phyloP scores from a whole-genome alignment of 495 filamentous ascomycete species.

The Pyronema domesticum region DNA sequence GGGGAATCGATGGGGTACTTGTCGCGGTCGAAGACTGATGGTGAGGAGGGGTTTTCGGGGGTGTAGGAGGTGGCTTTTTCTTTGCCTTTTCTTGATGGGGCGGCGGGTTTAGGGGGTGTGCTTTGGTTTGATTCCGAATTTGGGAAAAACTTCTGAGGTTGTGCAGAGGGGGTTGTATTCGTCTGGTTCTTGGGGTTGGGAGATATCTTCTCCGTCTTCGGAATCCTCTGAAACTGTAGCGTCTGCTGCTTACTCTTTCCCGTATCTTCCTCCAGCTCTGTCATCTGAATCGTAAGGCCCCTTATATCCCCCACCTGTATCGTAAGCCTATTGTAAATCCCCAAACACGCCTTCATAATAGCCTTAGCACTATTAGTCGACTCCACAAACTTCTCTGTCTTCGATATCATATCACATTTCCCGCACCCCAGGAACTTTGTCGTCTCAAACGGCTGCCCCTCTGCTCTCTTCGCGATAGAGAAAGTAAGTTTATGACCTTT shows the following conservation, averaged over 20 bases:
- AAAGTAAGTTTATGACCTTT: slow-evolving; percentile 77
- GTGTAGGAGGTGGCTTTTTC: too few relatives aligned
- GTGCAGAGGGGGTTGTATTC: too few relatives aligned
- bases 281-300: slow-evolving; percentile 80
- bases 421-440: slow-evolving; percentile 91
- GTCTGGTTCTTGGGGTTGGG: too few relatives aligned
- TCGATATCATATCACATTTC: slow-evolving; percentile 84
- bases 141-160: too few relatives aligned
- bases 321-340: slow-evolving; percentile 61
- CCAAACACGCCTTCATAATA: slow-evolving; percentile 62
- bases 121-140: too few relatives aligned
- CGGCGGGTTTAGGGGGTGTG: too few relatives aligned
- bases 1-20: too few relatives aligned
- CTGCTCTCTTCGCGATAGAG: slow-evolving; percentile 75
- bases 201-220: slow-evolving; percentile 1
- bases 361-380: slow-evolving; percentile 54
- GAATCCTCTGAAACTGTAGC: slow-evolving; percentile 11
- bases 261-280: slow-evolving; percentile 69
- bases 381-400: slow-evolving; percentile 62
- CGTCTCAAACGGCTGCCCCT: slow-evolving; percentile 77
- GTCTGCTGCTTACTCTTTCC: slow-evolving; percentile 18
- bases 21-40: too few relatives aligned
- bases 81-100: too few relatives aligned
- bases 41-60: too few relatives aligned
- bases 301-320: slow-evolving; percentile 80